Base-by-base conservation (phyloP, 2,329 filamentous ascomycete species). In the Colletotrichum kahawae region DNA sequence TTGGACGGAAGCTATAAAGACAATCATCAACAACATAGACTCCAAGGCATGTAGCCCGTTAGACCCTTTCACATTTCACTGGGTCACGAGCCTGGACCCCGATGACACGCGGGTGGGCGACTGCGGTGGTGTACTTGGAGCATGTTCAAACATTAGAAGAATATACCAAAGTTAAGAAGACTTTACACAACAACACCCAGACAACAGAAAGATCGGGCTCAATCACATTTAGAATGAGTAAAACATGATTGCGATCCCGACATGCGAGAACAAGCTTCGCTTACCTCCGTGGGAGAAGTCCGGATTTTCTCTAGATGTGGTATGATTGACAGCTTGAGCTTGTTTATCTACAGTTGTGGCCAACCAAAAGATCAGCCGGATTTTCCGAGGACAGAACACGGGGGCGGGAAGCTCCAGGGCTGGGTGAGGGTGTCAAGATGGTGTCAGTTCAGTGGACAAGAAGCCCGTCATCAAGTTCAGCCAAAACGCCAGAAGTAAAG, bases 271-370 rank as follows among this genome's bases (percentile, higher is more conserved):
- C 33, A 59, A 38, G 5, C 65, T 24, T 59, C 65, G 12, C 5
- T n/a, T 24, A 29, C 13, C 2, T 43, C 65, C 38, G 65, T 57
- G n/a, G 65, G 65, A 67, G 51, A 57, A 67, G 65, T 59, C 65
- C 65, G 65, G 21, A 6, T 51, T 21, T 10, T 1, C 4, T 59
- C n/a, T n/a, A 8, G 7, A 56, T 4, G 9, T 14, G 31, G 18
- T 3, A 43, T 67, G 9, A 14, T 21, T 13, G 21, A 7, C 34
- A 18, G n/a, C 16, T 67, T 16, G 1, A 67, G 51, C 51, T 59
- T 43, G 21, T 56, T 27, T 16, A 51, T 9, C 43, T 2, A 51
- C 0, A 13, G 6, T 12, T 1, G 3, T 21, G 1, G 7, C 33
- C 2, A 27, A 27, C 7, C 2, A 7, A 18, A 7, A 43, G 21